Conservation (phyloP, 129 eudicot genomes). For the Centella asiatica region DNA sequence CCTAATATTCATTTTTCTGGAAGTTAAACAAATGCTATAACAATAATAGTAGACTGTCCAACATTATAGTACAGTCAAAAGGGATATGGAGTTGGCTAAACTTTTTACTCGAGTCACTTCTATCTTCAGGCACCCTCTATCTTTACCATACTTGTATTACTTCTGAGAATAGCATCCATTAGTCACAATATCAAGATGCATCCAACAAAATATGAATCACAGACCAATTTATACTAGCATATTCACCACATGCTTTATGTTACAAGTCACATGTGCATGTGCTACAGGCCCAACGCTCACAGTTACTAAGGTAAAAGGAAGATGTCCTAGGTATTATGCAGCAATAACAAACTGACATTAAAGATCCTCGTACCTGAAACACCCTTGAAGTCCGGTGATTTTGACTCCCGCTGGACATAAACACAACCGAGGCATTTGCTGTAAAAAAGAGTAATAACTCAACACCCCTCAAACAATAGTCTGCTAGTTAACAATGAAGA, state of each 20-base stretch:
- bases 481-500: background rate
- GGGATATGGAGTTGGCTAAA: background rate
- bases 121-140: background rate
- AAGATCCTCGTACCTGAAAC: conserved; percentile 62
- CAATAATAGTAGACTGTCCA: no score
- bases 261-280: no score
- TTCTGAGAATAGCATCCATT: background rate
- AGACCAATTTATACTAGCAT: background rate
- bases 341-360: no score
- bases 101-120: background rate
- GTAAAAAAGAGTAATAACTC: conserved; percentile 18
- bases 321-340: background rate
- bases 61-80: background rate
- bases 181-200: background rate
- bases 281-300: no score
- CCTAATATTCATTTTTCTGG: no score
- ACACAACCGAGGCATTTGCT: conserved; percentile 99
- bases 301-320: no score
- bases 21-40: no score
- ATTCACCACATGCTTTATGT: no score
- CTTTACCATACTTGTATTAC: background rate
- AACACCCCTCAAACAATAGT: background rate
- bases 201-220: background rate
- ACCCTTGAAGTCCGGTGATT: conserved; percentile 78
- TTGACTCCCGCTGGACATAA: conserved; percentile 87